Evolutionary conservation across 148 eudicot species (phyloP), one percentile per base, ranked within the genome.

Genomic region (Fagopyrum homotropicum): DNA sequence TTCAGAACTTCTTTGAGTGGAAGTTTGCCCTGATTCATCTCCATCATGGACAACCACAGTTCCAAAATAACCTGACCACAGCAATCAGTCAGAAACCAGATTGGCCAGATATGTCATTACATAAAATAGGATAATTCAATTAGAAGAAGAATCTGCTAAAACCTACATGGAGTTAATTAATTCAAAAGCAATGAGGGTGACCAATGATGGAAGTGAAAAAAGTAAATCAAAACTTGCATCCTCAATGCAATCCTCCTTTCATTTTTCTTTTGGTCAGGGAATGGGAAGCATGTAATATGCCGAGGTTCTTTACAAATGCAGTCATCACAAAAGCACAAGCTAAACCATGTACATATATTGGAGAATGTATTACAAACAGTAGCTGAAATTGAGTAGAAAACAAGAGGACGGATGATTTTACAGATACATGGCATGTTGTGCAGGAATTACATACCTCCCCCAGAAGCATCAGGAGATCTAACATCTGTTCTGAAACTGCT

Each of bases 31-130:
- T 35, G 68, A 69, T 14, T 86, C 97, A 75, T 72, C 85, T 80
- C 85, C 88, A 82, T 86, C 88, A 77, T 84, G 97, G 73, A 96
- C 89, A 69, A 96, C 83, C 52, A 96, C 79, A 71, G 98, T 96
- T 76, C 98, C 99, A 83, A 84, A 96, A 75, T 90, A 89, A 84
- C 89, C 98, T 95, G 87, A 30, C 6, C 69, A 63, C 14, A 63
- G 16, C 35, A 63, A 63, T 43, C 5, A 5, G 9, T 57, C 63
- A 57, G 40, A 22, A 57, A 57, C 64, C 22, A 19, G 35, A 19
- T 57, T 19, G 64, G 35, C 64, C 6, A 4, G 35, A 57, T 17
- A 57, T 57, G 11, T 26, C 19, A 57, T 57, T 40, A 26, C 68
- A 63, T 15, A 55, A n/a, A 17, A n/a, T 6, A 30, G 69, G 69